These are phyloP conservation scores for Chaetoceros muelleri DNA, from an alignment of 108 stramenopile species.

Conservation along the genomic window DNA sequence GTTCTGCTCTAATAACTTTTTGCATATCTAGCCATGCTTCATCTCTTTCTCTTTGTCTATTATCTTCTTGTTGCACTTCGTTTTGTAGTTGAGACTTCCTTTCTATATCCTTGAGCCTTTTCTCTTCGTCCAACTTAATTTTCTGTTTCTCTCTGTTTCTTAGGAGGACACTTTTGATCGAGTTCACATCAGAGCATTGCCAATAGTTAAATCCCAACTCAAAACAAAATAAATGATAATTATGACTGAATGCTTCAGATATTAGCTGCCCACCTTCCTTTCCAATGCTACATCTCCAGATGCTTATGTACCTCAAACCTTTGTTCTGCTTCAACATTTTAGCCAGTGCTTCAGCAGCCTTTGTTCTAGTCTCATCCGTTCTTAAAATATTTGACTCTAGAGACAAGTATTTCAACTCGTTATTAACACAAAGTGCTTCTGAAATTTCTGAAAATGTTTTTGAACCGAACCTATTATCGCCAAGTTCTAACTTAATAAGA, in stretches of 20 bases:
- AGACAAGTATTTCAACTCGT: not conserved
- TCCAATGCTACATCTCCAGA: not conserved
- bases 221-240: not conserved
- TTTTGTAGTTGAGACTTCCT: not conserved
- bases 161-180: not conserved
- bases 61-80: slow-evolving; percentile 1
- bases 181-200: not conserved
- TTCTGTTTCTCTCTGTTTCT: not conserved
- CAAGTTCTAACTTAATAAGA: not conserved
- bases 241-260: not conserved
- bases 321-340: not conserved
- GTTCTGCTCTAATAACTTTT: slow-evolving; percentile 1
- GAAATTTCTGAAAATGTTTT: not conserved
- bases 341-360: not conserved
- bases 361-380: too few species aligned
- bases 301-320: not conserved
- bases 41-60: not conserved
- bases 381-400: not conserved
- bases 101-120: not conserved
- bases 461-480: not conserved
- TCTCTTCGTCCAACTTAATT: not conserved
- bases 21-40: not conserved
- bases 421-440: not conserved
- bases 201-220: not conserved
- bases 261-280: not conserved